A percentile compares a stretch with the other conserved stretches of the same genome.
Conservation (phyloP, 176 grass and related monocot genomes). For the Pontederia paniculata region DNA sequence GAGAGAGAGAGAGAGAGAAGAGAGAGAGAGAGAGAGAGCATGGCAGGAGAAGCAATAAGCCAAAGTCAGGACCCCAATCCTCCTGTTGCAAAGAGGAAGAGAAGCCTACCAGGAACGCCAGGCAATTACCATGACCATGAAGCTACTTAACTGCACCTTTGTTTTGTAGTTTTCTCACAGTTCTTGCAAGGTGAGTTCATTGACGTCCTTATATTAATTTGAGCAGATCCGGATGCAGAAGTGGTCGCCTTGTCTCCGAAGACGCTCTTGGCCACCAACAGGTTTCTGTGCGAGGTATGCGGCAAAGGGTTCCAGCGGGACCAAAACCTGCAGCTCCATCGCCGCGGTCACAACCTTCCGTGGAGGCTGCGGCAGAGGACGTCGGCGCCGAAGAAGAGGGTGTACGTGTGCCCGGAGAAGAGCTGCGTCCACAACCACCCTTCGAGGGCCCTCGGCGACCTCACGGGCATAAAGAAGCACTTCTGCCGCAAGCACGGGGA, state of each 20-base stretch:
- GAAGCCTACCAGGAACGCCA: constrained; percentile 17
- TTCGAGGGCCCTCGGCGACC: constrained; percentile 16
- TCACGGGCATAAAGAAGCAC: constrained; percentile 19
- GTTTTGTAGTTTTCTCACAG: neutral
- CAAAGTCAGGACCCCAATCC: neutral
- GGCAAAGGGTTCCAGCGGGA: constrained; percentile 17
- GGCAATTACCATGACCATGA: neutral
- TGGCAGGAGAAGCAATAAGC: constrained; percentile 6
- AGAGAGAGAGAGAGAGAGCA: neutral
- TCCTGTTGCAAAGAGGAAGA: constrained; percentile 13
- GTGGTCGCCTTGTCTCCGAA: constrained; percentile 13
- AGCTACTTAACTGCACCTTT: neutral
- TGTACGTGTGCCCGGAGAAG: constrained; percentile 22
- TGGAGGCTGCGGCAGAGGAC: constrained; percentile 12
- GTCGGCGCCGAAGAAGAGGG: constrained; percentile 2
- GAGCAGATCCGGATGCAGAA: constrained; percentile 16
- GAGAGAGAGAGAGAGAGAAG: neutral
- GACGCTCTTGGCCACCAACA: constrained; percentile 10
- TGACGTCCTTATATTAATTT: neutral
- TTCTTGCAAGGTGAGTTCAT: neutral
- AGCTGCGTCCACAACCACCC: constrained; percentile 19
- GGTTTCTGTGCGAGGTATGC: constrained; percentile 15
- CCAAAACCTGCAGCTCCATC: constrained; percentile 21
- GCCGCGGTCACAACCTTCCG: constrained; percentile 15
- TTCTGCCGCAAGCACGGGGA: constrained; percentile 21